Conservation (phyloP, 202 grass and related monocot species). For the Musa balbisiana region DNA sequence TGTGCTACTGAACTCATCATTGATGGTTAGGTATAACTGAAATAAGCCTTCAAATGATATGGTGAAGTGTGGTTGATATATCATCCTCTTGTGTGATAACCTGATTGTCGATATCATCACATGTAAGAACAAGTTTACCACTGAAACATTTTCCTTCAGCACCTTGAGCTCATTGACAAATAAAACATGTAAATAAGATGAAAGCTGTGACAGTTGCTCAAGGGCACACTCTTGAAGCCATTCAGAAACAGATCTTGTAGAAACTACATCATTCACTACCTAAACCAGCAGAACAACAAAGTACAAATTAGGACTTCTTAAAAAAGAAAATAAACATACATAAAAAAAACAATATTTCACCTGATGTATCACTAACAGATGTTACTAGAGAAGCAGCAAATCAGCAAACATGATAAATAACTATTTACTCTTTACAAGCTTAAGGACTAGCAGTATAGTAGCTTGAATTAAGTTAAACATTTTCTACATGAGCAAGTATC, state of each 20-base stretch:
- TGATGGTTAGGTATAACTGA: conserved; percentile 50
- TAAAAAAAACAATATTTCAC: background rate
- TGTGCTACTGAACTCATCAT: conserved; percentile 40
- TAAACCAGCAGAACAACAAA: conserved; percentile 37
- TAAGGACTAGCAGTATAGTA: background rate
- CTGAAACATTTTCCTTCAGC: conserved; percentile 43
- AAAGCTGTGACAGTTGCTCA: conserved; percentile 67
- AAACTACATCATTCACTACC: conserved; percentile 56
- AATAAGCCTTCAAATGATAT: conserved; percentile 61
- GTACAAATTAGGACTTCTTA: background rate
- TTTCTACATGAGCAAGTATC: background rate
- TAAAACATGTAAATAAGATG: conserved; percentile 45
- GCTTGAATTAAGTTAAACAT: background rate
- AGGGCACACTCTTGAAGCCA: conserved; percentile 80
- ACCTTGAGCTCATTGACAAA: conserved; percentile 39
- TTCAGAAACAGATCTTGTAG: conserved; percentile 49
- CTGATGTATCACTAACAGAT: background rate
- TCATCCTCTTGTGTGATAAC: conserved; percentile 87
- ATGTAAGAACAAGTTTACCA: conserved; percentile 55
- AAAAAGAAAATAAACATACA: conserved; percentile 3
- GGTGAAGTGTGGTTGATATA: conserved; percentile 82
- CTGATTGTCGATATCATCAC: conserved; percentile 71
- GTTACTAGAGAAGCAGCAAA: background rate
- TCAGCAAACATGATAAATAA: background rate
- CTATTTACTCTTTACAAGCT: background rate